These are phyloP conservation scores for Penicillium dipodomyicola DNA, from an alignment of 495 filamentous ascomycete genomes.

Conservation along the genomic window DNA sequence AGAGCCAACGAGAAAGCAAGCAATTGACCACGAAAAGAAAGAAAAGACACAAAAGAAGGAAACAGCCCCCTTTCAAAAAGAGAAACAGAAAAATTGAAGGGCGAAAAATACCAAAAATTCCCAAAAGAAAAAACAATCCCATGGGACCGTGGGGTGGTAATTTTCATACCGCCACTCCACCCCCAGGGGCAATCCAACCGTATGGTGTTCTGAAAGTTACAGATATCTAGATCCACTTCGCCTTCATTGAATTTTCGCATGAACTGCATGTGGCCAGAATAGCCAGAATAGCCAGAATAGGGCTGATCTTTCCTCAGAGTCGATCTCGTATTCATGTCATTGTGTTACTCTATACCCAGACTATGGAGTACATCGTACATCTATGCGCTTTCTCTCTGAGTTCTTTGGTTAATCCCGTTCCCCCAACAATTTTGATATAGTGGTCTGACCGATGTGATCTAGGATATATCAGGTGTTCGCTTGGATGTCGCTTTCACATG, in stretches of 20 bases:
- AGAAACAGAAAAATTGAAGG: neutral
- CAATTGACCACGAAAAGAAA: slow-evolving; percentile 6
- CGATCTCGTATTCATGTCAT: too few species aligned
- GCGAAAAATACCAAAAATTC: neutral
- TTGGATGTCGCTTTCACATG: slow-evolving; percentile 17
- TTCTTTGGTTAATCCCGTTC: neutral
- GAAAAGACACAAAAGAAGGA: slow-evolving; percentile 3
- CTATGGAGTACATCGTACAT: too few species aligned
- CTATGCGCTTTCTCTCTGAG: too few species aligned
- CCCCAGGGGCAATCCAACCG: neutral
- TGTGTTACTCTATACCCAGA: too few species aligned
- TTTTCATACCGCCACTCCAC: slow-evolving; percentile 7
- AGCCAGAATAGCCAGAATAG: neutral
- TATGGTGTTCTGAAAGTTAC: slow-evolving; percentile 8
- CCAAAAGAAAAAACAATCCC: slow-evolving; percentile 3
- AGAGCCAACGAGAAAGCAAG: slow-evolving; percentile 7
- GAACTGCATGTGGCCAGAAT: neutral
- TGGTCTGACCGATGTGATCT: slow-evolving; percentile 2
- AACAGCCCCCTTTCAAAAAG: neutral
- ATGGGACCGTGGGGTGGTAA: slow-evolving; percentile 2
- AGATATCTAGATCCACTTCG: neutral
- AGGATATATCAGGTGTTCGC: neutral
- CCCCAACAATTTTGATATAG: slow-evolving; percentile 1
- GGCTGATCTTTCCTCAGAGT: neutral
- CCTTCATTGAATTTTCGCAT: slow-evolving; percentile 4